Evolutionary conservation across 139 green algal genomes (phyloP), one percentile per base, ranked within the genome.

Genomic region (Tetratostichococcus sp.): DNA sequence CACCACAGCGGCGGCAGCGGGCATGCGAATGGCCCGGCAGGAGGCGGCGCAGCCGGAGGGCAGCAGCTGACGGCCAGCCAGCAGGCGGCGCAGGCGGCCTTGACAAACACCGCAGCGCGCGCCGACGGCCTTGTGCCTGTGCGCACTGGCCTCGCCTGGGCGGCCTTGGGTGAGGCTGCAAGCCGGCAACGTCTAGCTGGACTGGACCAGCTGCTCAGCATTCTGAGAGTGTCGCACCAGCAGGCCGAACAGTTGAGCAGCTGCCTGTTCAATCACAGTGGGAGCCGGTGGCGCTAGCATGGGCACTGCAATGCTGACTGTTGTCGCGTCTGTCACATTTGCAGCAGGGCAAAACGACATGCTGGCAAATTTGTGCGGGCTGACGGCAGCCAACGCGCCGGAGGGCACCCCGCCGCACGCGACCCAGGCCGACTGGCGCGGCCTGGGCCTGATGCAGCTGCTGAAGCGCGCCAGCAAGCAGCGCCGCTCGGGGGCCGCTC

Each of bases 91-190:
- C 81, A 87, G 72, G 71, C 76, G 4, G 80, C 80, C 28, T 72
- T 88, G 32, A 79, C 58, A 1, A 76, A 68, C 5, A 70, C 71
- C 14, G 17, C 66, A 1, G 70, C 65, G 16, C 75, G 78, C 33
- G 66, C 57, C 26, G 74, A 87, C 50, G 85, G 84, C 17, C 65
- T 86, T 4, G 75, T 88, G 30, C 85, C 86, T 1, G 85, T 91
- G n/a, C 73, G 86, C 21, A 91, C 86, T 1, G 86, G 86, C 1
- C 77, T 91, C 31, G 85, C 85, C 58, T 91, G 86, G 86, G 81
- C 86, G 14, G 39, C 78, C 5, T 26, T 75, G 30, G 76, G 76
- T 77, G 32, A 8, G 66, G 16, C 30, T 28, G n/a, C n/a, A n/a
- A n/a, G n/a, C n/a, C n/a, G n/a, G n/a, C n/a, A n/a, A 28, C 25